Percentiles rank a stretch among this genome's conserved stretches.
Conservation (phyloP, 768 basidiomycete genomes). For the Mycena alexandri region DNA sequence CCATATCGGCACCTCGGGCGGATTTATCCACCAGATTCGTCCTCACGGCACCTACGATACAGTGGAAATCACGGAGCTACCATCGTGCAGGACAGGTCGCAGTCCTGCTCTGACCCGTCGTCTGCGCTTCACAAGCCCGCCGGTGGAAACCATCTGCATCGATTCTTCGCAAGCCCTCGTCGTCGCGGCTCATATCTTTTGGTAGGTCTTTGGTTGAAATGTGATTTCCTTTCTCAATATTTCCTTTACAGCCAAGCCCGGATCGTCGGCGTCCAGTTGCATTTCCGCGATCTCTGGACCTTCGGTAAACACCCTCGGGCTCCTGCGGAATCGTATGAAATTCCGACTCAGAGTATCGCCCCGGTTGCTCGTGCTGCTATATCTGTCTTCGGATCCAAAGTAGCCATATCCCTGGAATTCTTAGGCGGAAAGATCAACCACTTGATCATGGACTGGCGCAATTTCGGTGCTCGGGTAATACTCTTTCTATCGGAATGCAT, state of each 20-base stretch:
- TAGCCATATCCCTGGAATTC: conserved; percentile 59
- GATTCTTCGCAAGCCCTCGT: conserved; percentile 61
- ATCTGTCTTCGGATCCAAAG: conserved; percentile 57
- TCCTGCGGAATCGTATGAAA: conserved; percentile 55
- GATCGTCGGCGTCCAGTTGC: conserved; percentile 58
- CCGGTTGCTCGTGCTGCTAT: conserved; percentile 53
- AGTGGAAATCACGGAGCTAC: conserved; percentile 62
- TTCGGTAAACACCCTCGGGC: conserved; percentile 67
- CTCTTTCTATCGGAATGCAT: not conserved
- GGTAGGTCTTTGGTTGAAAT: conserved; percentile 42
- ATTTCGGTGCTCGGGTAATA: conserved; percentile 59
- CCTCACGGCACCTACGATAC: conserved; percentile 55
- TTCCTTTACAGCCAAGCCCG: conserved; percentile 49
- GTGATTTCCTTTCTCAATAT: conserved; percentile 1
- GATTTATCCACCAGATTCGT: conserved; percentile 60
- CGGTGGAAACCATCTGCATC: conserved; percentile 59
- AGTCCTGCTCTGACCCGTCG: conserved; percentile 60
- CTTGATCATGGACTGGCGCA: conserved; percentile 64
- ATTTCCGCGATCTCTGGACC: conserved; percentile 68
- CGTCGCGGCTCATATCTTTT: conserved; percentile 56
- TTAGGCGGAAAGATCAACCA: conserved; percentile 56
- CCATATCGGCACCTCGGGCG: conserved; percentile 57
- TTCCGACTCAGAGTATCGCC: conserved; percentile 51
- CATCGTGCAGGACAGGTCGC: conserved; percentile 60
- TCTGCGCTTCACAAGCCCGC: conserved; percentile 57